Evolutionary conservation across 2,329 filamentous ascomycete species (phyloP), one percentile per base, ranked within the genome.

Genomic region (Arthrobotrys conoides): DNA sequence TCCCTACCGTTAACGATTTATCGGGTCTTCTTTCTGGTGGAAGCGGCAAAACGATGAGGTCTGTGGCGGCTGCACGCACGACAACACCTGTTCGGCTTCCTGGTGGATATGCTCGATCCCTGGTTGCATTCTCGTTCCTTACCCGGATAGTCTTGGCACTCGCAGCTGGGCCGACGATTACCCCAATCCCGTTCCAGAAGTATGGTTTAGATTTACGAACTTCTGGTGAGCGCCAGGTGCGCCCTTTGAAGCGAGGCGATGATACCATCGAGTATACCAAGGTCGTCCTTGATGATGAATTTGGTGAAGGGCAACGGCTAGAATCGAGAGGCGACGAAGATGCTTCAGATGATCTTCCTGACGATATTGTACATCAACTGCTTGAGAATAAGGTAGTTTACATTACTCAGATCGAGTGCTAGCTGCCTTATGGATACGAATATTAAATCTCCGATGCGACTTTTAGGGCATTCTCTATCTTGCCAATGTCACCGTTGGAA

Each of bases 401-500:
- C 57, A 18, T 27, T 2, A 5, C 46, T 18, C 20, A 22, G 12
- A 9, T 6, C 33, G 16, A 46, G 9, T 14, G 10, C 16, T 14
- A 1, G n/a, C 20, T 8, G 2, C 22, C 41, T 10, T 18, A 36
- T 33, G n/a, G 1, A 30, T 9, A 36, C 20, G 14, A 14, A 55
- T 55, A 49, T 36, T 46, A 41, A 59, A 38, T 38, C 24, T 64
- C 5, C 33, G 18, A 14, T 33, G 9, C 57, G 20, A 46, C 27
- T 9, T 44, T 9, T 53, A 77, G 73, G 73, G 73, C 5, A 68
- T 77, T 2, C 41, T 80, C 14, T 80, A 80, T 59, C 67, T 80
- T 22, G 67, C 65, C 36, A 76, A 76, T 41, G 77, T 80, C n/a
- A 51, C 57, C 10, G 68, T 80, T 38, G 77, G 77, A 9, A 71